A percentile compares a stretch with the other conserved stretches of the same genome.
Evolutionary conservation across 208 protist species (phyloP).

Genomic region (Trypanosoma platydactyli): DNA sequence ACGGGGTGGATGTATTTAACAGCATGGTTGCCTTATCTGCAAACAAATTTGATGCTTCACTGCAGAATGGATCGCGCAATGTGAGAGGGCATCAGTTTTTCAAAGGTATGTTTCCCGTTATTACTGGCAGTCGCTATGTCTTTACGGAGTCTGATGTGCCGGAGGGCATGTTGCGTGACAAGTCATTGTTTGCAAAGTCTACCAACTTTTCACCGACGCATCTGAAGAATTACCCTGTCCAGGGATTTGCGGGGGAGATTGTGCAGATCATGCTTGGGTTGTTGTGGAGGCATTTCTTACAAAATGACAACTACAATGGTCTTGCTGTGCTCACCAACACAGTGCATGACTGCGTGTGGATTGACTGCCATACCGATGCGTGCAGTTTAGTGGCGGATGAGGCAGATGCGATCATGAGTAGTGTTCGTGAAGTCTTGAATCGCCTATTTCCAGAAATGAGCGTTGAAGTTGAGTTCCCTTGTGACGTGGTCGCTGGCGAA

Average conservation of each 20-base stretch:
- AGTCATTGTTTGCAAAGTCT: conserved; percentile 61
- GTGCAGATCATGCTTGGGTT: conserved; percentile 92
- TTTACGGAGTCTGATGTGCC: conserved; percentile 90
- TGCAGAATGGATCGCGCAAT: conserved; percentile 87
- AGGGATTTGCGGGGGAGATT: conserved; percentile 94
- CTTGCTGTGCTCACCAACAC: conserved; percentile 91
- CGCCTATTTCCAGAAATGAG: conserved; percentile 83
- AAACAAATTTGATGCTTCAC: conserved; percentile 86
- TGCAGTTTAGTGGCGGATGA: conserved; percentile 79
- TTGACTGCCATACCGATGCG: conserved; percentile 87
- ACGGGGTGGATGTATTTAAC: conserved; percentile 88
- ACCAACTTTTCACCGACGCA: conserved; percentile 93
- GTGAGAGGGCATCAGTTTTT: conserved; percentile 88
- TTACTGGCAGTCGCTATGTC: conserved; percentile 88
- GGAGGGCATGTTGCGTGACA: conserved; percentile 67
- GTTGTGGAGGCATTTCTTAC: conserved; percentile 89
- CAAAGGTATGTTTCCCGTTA: conserved; percentile 91
- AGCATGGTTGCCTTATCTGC: conserved; percentile 87
- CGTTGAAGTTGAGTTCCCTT: conserved; percentile 84
- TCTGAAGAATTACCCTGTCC: conserved; percentile 93
- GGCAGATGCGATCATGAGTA: conserved; percentile 85
- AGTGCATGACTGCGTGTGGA: conserved; percentile 94
- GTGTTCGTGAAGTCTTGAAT: conserved; percentile 79
- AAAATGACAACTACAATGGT: conserved; percentile 88
- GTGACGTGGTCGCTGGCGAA: conserved; percentile 87